Conservation (phyloP, 2,329 filamentous ascomycete species). For the Aotearoamyces nothofagi region DNA sequence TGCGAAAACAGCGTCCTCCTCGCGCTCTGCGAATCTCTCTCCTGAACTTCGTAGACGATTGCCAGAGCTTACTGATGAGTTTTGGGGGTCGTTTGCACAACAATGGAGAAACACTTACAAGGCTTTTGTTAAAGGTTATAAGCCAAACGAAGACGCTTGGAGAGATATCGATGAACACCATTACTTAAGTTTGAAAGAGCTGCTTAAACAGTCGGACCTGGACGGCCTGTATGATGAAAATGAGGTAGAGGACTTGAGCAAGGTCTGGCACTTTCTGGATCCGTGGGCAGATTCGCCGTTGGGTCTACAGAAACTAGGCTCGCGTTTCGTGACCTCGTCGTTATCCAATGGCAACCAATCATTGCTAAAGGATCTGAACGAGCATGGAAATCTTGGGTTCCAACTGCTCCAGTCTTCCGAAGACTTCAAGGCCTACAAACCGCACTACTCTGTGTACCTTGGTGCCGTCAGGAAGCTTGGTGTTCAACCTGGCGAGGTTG, state of each 20-base stretch:
- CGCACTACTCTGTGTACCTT: slow-evolving; percentile 48
- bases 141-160: slow-evolving; percentile 33
- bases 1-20: slow-evolving; percentile 31
- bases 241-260: slow-evolving; percentile 47
- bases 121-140: slow-evolving; percentile 39
- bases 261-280: slow-evolving; percentile 56
- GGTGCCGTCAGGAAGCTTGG: slow-evolving; percentile 48
- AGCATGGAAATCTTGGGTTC: slow-evolving; percentile 45
- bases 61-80: slow-evolving; percentile 31
- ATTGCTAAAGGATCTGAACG: slow-evolving; percentile 49
- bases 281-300: slow-evolving; percentile 50
- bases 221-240: slow-evolving; percentile 42
- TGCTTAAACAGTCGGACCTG: slow-evolving; percentile 42
- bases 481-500: slow-evolving; percentile 40
- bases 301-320: slow-evolving; percentile 39
- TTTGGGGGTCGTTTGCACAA: slow-evolving; percentile 52
- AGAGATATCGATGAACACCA: slow-evolving; percentile 63
- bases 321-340: slow-evolving; percentile 42
- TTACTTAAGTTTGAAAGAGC: slow-evolving; percentile 39
- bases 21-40: slow-evolving; percentile 27
- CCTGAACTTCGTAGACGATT: slow-evolving; percentile 31
- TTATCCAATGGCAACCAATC: slow-evolving; percentile 60
- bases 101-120: slow-evolving; percentile 55
- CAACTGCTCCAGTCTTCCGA: slow-evolving; percentile 48
- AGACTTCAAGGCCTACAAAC: slow-evolving; percentile 64